These are phyloP conservation scores for Seiridium cupressi DNA, from an alignment of 2,329 filamentous ascomycete genomes.

Conservation along the genomic window DNA sequence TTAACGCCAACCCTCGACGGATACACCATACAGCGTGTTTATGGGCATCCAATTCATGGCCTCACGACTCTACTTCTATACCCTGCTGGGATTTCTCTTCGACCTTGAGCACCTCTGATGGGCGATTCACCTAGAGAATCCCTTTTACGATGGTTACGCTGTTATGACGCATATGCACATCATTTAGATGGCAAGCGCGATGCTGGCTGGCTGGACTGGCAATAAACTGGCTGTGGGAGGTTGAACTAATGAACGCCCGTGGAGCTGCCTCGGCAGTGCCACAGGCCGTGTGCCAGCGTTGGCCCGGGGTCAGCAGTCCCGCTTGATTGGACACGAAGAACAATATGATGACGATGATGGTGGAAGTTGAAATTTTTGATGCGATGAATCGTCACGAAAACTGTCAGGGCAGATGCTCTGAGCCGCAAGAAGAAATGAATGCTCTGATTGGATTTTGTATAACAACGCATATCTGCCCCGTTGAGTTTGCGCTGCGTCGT, in stretches of 20 bases:
- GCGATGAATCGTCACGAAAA: slow-evolving; percentile 1
- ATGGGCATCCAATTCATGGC: slow-evolving; percentile 35
- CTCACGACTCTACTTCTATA: slow-evolving; percentile 32
- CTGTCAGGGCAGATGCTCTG: neutral
- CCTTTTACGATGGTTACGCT: slow-evolving; percentile 35
- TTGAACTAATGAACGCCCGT: slow-evolving; percentile 5
- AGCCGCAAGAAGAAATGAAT: neutral
- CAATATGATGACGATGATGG: slow-evolving; percentile 6
- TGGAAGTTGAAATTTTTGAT: slow-evolving; percentile 3
- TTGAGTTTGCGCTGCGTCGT: neutral
- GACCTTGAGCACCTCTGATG: slow-evolving; percentile 16
- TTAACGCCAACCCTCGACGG: slow-evolving; percentile 24
- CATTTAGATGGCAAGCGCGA: slow-evolving; percentile 26
- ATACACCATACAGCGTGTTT: slow-evolving; percentile 33
- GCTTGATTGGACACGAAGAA: slow-evolving; percentile 9
- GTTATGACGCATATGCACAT: slow-evolving; percentile 35
- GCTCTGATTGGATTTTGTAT: slow-evolving; percentile 1
- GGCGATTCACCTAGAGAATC: slow-evolving; percentile 18
- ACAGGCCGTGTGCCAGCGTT: neutral
- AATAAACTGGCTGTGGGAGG: slow-evolving; percentile 2
- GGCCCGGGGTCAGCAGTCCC: slow-evolving; percentile 1
- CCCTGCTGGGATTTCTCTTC: slow-evolving; percentile 25
- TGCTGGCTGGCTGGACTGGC: slow-evolving; percentile 12
- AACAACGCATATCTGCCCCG: neutral
- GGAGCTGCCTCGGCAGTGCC: neutral